Evolutionary conservation across 257 asterid genomes (phyloP), one percentile per base, ranked within the genome.

Genomic region (Craterostigma plantagineum): DNA sequence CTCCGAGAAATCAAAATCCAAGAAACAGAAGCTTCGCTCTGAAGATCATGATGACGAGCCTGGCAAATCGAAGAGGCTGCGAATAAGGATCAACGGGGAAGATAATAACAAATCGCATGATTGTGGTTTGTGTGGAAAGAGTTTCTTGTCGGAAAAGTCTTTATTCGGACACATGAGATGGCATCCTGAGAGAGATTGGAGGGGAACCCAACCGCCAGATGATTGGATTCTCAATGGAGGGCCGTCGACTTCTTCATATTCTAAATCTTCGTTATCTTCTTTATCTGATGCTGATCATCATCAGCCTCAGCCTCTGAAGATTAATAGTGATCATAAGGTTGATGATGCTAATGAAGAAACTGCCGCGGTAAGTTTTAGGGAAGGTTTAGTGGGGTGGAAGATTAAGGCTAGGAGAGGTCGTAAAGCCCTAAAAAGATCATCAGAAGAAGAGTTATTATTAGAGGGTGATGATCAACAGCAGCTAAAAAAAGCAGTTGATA

Each of bases 81-180:
- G 30, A 23, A 23, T 2, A 6, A 23, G 6, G 30, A 23, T 23
- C 30, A 23, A 6, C 6, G 30, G 30, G 2, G 30, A 23, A 23
- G 30, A 23, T 23, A 23, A n/a, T n/a, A n/a, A n/a, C n/a, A n/a
- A 23, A 23, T 23, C 6, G 30, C 30, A 23, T 6, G 30, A 9
- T 14, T 77, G 86, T 44, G 33, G n/a, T 3, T 13, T 60, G 1
- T 75, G 86, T 34, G 65, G 56, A 35, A 71, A 54, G 52, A 47
- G 11, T 53, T 75, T 75, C 11, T 71, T 59, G 4, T 75, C 86
- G 0, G 37, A 50, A 69, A 71, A 71, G 50, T 68, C 86, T 0
- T 27, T 76, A 53, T 76, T 41, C 35, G 87, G 87, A 49, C 87
- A 76, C 64, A 68, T 76, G 87, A 60, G 78, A 50, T 68, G 65